These are phyloP conservation scores for Dipodascus albidus DNA, from an alignment of 805 yeast species.

Conservation along the genomic window DNA sequence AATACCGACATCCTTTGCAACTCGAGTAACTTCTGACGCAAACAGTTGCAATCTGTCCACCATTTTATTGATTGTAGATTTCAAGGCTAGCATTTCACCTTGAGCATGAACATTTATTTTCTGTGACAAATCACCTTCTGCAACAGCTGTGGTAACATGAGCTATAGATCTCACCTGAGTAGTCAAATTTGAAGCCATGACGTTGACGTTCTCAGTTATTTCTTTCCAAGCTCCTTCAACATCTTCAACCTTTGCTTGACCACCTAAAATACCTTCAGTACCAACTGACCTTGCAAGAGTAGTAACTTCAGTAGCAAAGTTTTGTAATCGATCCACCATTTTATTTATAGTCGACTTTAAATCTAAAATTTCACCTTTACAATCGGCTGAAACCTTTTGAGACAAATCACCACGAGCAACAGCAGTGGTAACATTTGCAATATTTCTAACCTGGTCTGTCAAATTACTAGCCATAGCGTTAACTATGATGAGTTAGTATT, in stretches of 20 bases:
- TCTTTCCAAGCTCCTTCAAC: conserved; percentile 85
- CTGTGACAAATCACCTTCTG: conserved; percentile 77
- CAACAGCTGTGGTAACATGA: conserved; percentile 85
- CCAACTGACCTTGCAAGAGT: conserved; percentile 83
- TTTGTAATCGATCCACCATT: conserved; percentile 76
- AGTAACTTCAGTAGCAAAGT: conserved; percentile 75
- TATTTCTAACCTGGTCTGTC: conserved; percentile 80
- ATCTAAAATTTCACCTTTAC: conserved; percentile 70
- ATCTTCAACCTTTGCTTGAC: conserved; percentile 71
- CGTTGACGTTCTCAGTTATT: conserved; percentile 72
- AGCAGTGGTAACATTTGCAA: conserved; percentile 80
- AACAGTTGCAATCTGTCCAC: conserved; percentile 82
- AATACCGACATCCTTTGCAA: conserved; percentile 87
- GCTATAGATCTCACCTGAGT: conserved; percentile 85
- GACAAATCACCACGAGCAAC: conserved; percentile 77
- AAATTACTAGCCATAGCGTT: conserved; percentile 84
- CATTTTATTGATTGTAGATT: conserved; percentile 83
- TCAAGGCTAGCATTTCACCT: conserved; percentile 79
- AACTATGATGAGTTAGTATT: conserved; percentile 19
- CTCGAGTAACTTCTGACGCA: conserved; percentile 80
- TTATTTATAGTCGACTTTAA: conserved; percentile 77
- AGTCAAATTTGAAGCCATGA: conserved; percentile 79
- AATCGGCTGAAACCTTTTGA: conserved; percentile 76
- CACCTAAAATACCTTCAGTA: conserved; percentile 80
- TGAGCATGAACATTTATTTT: conserved; percentile 84